A percentile compares a stretch with the other conserved stretches of the same genome.
These are phyloP conservation scores for Irpex sp. DNA, from an alignment of 1,284 basidiomycete genomes.

Conservation along the genomic window DNA sequence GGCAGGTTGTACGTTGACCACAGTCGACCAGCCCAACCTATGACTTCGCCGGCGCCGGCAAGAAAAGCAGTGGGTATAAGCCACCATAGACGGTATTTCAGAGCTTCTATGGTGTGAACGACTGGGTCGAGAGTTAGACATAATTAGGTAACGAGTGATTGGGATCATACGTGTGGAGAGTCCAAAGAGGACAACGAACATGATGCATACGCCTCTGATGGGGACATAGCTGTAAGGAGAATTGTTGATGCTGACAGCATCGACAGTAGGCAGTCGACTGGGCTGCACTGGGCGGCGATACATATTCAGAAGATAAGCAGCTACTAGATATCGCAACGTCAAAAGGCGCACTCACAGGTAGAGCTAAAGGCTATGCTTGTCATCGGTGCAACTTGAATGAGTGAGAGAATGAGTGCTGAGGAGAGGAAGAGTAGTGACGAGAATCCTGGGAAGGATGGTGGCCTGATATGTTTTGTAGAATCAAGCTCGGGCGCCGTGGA, in stretches of 20 bases:
- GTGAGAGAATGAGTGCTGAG: not conserved
- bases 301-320: not conserved
- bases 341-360: not conserved
- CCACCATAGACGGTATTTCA: conserved; percentile 44
- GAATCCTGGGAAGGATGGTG: not conserved
- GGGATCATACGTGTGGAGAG: conserved; percentile 17
- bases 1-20: conserved; percentile 27
- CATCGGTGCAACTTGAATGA: not conserved
- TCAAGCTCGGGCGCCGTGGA: not conserved
- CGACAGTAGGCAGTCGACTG: not conserved
- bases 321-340: not conserved
- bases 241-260: not conserved
- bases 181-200: conserved; percentile 19
- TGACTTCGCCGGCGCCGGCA: conserved; percentile 46
- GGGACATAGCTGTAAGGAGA: conserved; percentile 21
- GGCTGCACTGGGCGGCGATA: not conserved
- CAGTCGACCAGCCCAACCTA: conserved; percentile 43
- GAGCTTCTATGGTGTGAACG: conserved; percentile 42
- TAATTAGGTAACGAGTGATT: not conserved
- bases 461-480: not conserved
- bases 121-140: conserved; percentile 18
- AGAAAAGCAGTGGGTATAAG: conserved; percentile 48
- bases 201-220: conserved; percentile 16
- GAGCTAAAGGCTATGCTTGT: not conserved
- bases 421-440: not conserved